Conservation (phyloP, 257 asterid genomes). For the Paraleonurus japonicus region DNA sequence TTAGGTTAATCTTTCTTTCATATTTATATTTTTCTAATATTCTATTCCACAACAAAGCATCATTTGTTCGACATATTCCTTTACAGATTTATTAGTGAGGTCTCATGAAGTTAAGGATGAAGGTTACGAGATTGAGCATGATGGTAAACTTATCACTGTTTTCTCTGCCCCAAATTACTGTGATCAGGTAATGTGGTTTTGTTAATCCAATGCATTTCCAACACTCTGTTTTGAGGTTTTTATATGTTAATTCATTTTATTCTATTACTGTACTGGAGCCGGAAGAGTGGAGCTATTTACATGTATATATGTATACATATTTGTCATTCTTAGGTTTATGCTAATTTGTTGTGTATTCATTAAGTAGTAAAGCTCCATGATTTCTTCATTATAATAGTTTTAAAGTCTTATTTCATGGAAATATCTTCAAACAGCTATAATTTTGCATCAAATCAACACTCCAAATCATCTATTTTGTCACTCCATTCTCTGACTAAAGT, state of each 20-base stretch:
- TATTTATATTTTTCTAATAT: background rate
- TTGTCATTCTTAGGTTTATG: background rate
- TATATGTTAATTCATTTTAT: background rate
- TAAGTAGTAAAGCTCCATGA: background rate
- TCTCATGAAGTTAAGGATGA: slow-evolving; percentile 99
- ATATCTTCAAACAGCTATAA: background rate
- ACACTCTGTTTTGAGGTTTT: slow-evolving; percentile 15
- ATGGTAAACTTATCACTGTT: slow-evolving; percentile 94
- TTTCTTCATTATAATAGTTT: background rate
- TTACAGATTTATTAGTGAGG: slow-evolving; percentile 91
- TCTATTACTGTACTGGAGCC: background rate
- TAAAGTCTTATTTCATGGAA: background rate
- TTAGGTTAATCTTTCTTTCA: slow-evolving; percentile 45
- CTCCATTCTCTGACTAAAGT: background rate
- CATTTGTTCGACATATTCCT: background rate
- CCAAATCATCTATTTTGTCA: background rate
- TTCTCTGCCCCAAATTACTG: slow-evolving; percentile 99
- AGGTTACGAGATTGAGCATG: slow-evolving; percentile 96
- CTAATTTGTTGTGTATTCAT: background rate
- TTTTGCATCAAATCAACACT: background rate
- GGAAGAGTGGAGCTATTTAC: background rate
- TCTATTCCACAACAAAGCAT: slow-evolving; percentile 3
- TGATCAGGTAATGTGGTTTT: slow-evolving; percentile 73
- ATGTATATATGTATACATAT: background rate
- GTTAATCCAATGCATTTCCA: slow-evolving; percentile 8